Conservation (phyloP, 1,139 yeast genomes). For the Saccharomyces hybrid region DNA sequence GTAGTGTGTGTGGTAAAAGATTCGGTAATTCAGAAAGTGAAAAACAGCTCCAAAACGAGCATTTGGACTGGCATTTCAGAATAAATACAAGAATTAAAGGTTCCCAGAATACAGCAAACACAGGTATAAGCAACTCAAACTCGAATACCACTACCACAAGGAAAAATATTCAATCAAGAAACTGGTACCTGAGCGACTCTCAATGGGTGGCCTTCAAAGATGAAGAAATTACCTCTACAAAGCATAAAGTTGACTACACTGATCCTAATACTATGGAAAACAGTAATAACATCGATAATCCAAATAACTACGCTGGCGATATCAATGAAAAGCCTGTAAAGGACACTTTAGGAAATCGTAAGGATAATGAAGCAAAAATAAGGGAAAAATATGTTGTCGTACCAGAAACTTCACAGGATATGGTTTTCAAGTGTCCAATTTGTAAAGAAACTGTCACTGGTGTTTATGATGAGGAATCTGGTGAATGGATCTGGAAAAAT, state of each 20-base stretch:
- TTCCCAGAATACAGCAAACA: constrained; percentile 33
- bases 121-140: constrained; percentile 19
- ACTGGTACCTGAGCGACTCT: constrained; percentile 71
- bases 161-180: constrained; percentile 51
- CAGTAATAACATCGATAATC: background rate
- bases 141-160: constrained; percentile 17
- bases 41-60: constrained; percentile 47
- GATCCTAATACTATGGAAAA: background rate
- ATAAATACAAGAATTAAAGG: constrained; percentile 71
- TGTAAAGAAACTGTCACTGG: constrained; percentile 81
- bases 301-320: constrained; percentile 16
- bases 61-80: constrained; percentile 95
- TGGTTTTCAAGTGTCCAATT: constrained; percentile 71
- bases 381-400: constrained; percentile 45
- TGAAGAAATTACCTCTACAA: constrained; percentile 43
- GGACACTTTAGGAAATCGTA: background rate
- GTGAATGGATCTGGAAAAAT: constrained; percentile 94
- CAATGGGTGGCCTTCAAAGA: constrained; percentile 74
- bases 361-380: constrained; percentile 10
- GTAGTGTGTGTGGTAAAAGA: constrained; percentile 85
- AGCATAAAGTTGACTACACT: constrained; percentile 5
- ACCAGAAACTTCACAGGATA: constrained; percentile 62
- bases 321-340: background rate
- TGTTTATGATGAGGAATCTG: constrained; percentile 77
- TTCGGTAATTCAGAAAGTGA: constrained; percentile 62